These are phyloP conservation scores for Wickerhamiella nectarea DNA, from an alignment of 805 yeast species.

Conservation along the genomic window DNA sequence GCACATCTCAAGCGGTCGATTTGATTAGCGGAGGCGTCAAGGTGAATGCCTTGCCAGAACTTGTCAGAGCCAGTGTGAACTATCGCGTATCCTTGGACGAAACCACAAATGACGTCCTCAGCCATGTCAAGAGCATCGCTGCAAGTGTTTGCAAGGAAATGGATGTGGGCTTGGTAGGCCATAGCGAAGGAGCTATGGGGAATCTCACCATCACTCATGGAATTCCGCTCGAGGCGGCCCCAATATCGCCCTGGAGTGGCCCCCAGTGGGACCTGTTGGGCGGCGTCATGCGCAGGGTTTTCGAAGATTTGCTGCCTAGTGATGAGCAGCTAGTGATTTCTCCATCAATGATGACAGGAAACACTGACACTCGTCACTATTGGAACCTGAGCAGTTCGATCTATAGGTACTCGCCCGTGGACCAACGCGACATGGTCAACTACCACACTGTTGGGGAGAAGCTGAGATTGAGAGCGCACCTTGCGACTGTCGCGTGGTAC, in stretches of 20 bases:
- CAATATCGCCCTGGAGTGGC: constrained; percentile 33
- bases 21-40: constrained; percentile 60
- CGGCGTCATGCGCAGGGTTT: constrained; percentile 49
- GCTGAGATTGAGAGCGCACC: neutral
- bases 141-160: constrained; percentile 31
- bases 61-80: constrained; percentile 40
- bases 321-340: constrained; percentile 33
- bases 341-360: constrained; percentile 52
- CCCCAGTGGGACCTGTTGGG: constrained; percentile 42
- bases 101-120: constrained; percentile 30
- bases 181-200: constrained; percentile 30
- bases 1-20: constrained; percentile 58
- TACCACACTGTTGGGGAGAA: constrained; percentile 12
- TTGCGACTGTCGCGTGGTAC: constrained; percentile 6
- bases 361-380: constrained; percentile 58
- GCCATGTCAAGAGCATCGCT: constrained; percentile 29
- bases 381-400: constrained; percentile 50
- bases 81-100: constrained; percentile 53
- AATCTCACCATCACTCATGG: constrained; percentile 29
- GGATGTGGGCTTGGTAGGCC: constrained; percentile 31
- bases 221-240: constrained; percentile 30
- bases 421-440: constrained; percentile 13
- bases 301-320: constrained; percentile 36
- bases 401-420: constrained; percentile 42
- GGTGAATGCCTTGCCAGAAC: constrained; percentile 64